phyloP scores from a whole-genome alignment of 441 rosid genomes.

The Syzygium syzygioides region DNA sequence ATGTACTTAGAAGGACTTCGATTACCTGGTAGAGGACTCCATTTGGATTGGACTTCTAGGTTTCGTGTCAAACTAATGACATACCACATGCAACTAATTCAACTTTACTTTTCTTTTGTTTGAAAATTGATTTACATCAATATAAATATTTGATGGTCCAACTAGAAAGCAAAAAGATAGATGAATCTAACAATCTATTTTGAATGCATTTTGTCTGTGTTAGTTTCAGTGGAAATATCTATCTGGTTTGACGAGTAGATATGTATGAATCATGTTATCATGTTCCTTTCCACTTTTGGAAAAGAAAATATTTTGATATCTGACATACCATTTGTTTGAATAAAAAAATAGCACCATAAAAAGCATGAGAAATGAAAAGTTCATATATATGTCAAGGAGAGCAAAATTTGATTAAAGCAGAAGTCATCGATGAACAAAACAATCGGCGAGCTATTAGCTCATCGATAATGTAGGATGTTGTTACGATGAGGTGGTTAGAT shows the following conservation, averaged over 20 bases:
- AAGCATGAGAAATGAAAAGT: not conserved
- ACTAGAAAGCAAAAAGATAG: not conserved
- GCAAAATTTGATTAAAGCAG: not conserved
- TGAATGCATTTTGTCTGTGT: not conserved
- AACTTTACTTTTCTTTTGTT: not conserved
- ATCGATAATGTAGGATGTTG: not conserved
- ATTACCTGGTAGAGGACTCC: not conserved
- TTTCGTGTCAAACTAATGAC: not conserved
- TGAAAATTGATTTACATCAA: not conserved
- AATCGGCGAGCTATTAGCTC: not conserved
- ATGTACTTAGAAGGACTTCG: not conserved
- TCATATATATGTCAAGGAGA: not conserved
- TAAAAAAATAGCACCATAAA: not conserved
- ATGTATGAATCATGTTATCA: not conserved
- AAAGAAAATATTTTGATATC: not conserved
- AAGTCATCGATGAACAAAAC: not conserved
- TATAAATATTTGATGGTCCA: not conserved
- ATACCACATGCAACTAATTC: not conserved
- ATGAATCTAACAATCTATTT: not conserved
- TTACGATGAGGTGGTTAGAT: fast-evolving
- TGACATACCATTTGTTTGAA: not conserved
- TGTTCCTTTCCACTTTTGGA: not conserved
- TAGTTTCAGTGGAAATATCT: not conserved
- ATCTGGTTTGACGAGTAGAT: not conserved
- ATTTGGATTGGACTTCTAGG: not conserved